These are phyloP conservation scores for Echium plantagineum DNA, from an alignment of 257 asterid genomes.

Conservation along the genomic window DNA sequence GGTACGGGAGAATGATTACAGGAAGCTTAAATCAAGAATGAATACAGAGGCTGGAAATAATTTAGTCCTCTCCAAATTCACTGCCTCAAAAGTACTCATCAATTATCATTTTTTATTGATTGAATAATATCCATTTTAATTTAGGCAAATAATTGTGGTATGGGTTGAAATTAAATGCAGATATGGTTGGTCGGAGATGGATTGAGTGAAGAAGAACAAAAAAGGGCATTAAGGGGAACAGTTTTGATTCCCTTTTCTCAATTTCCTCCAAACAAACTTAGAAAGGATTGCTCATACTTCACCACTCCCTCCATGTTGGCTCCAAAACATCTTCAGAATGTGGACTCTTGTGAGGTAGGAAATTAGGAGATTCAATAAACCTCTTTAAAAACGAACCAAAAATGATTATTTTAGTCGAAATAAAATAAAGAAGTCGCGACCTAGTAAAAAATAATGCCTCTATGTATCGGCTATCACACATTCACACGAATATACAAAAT, in stretches of 20 bases:
- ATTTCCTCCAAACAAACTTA: slow-evolving; percentile 31
- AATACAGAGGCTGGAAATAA: slow-evolving; percentile 28
- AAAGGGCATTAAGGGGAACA: slow-evolving; percentile 38
- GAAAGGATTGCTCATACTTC: slow-evolving; percentile 33
- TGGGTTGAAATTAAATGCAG: slow-evolving; percentile 12
- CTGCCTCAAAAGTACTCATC: slow-evolving; percentile 42
- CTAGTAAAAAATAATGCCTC: too few relatives aligned
- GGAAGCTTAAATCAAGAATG: slow-evolving; percentile 40
- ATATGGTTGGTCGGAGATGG: slow-evolving; percentile 43
- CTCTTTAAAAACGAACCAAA: too few relatives aligned
- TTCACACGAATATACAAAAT: too few relatives aligned
- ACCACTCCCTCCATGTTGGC: slow-evolving; percentile 37
- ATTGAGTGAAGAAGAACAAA: slow-evolving; percentile 28
- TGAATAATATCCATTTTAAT: too few relatives aligned
- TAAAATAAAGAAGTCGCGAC: too few relatives aligned
- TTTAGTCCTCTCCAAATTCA: slow-evolving; percentile 30
- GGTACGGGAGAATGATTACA: slow-evolving; percentile 41
- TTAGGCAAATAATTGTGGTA: background rate
- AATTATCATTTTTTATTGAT: too few relatives aligned
- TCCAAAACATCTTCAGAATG: slow-evolving; percentile 34
- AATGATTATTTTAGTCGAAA: too few relatives aligned
- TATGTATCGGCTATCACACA: too few relatives aligned
- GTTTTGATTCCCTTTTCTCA: slow-evolving; percentile 33
- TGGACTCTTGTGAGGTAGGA: slow-evolving; percentile 47
- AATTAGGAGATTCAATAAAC: too few relatives aligned